A percentile compares a stretch with the other conserved stretches of the same genome.
Evolutionary conservation across 2,329 filamentous ascomycete species (phyloP).

Genomic region (Paramyrothecium sp.): DNA sequence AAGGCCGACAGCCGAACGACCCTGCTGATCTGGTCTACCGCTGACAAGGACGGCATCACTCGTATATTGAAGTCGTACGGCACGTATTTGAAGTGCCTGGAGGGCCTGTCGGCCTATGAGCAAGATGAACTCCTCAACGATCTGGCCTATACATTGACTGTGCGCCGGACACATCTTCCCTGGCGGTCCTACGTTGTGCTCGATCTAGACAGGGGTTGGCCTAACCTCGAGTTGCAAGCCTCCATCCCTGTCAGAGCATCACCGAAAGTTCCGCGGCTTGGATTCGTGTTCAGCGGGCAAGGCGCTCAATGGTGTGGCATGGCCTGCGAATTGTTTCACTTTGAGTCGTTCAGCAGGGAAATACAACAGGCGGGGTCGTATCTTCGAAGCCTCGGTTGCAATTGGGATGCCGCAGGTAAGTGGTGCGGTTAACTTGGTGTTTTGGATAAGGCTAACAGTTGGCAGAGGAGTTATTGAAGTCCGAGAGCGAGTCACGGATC

Average conservation of each 20-base stretch:
- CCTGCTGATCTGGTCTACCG: neutral
- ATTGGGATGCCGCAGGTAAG: neutral
- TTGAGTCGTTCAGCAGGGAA: neutral
- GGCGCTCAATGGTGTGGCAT: neutral
- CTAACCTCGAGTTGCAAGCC: neutral
- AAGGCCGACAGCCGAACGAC: neutral
- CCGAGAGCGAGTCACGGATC: neutral
- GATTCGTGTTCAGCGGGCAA: conserved; percentile 9
- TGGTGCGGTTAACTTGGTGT: neutral
- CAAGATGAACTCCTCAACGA: neutral
- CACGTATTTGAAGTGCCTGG: too few species aligned
- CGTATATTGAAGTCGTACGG: too few species aligned
- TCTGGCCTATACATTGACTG: neutral
- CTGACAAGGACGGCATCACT: neutral
- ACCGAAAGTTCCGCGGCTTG: conserved; percentile 8
- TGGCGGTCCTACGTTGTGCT: neutral
- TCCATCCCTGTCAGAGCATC: too few species aligned
- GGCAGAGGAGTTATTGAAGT: neutral
- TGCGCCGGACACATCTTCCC: neutral
- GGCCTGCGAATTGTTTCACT: neutral
- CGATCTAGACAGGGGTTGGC: neutral
- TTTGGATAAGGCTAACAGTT: neutral
- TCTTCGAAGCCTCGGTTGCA: neutral
- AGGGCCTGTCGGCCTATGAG: too few species aligned
- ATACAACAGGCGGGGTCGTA: neutral